phyloP scores from a whole-genome alignment of 73 alveolate species.

The Tetrahymena thermophila region DNA sequence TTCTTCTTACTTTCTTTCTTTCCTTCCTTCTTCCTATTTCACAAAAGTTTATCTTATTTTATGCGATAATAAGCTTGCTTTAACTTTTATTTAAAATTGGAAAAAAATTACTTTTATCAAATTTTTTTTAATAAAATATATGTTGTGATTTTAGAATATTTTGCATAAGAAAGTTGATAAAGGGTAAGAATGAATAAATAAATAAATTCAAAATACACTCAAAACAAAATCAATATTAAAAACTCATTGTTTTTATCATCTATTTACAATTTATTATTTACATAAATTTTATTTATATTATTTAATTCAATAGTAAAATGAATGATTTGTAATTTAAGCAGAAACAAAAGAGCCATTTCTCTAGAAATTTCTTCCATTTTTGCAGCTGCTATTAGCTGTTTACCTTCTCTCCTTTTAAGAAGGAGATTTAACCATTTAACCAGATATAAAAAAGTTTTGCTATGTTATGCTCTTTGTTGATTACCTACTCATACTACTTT shows the following conservation, averaged over 20 bases:
- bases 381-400: background rate
- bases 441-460: background rate
- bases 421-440: background rate
- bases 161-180: background rate
- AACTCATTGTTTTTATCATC: background rate
- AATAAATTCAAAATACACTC: no score
- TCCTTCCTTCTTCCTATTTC: no score
- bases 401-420: background rate
- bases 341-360: background rate
- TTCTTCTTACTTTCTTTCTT: no score
- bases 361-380: background rate
- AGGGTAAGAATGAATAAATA: no score
- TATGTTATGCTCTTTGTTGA: background rate
- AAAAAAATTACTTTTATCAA: no score
- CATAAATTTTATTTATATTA: background rate
- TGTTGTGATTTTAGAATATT: background rate
- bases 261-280: background rate
- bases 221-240: no score
- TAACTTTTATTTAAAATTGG: no score
- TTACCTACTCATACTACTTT: background rate
- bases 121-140: no score
- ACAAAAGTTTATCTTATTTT: no score
- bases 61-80: no score
- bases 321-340: background rate
- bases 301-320: background rate